Evolutionary conservation across 129 eudicot genomes (phyloP).

Genomic region (Artemisia annua): DNA sequence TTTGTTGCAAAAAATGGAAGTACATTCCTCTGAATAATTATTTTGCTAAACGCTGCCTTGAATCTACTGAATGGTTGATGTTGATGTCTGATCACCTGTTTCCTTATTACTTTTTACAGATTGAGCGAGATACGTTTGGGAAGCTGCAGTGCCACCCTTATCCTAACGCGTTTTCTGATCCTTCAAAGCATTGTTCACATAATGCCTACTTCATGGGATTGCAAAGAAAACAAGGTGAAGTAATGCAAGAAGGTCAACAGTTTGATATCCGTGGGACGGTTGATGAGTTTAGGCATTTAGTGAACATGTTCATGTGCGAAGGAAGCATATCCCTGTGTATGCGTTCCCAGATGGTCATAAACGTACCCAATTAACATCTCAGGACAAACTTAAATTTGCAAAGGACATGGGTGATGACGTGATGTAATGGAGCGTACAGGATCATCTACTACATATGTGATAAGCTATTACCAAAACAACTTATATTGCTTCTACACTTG

Average conservation of each 20-base stretch:
- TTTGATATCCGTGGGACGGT: constrained; percentile 86
- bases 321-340: constrained; percentile 16
- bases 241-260: constrained; percentile 82
- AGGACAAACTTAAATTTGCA: too few relatives aligned
- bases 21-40: too few relatives aligned
- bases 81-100: background rate
- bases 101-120: constrained; percentile 39
- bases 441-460: too few relatives aligned
- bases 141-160: constrained; percentile 93
- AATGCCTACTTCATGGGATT: constrained; percentile 92
- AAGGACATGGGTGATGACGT: too few relatives aligned
- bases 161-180: constrained; percentile 68
- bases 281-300: constrained; percentile 74
- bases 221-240: constrained; percentile 78
- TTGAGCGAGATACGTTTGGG: constrained; percentile 81
- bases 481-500: too few relatives aligned
- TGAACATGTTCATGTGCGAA: constrained; percentile 68
- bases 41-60: too few relatives aligned
- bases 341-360: too few relatives aligned
- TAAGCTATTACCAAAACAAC: too few relatives aligned
- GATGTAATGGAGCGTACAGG: too few relatives aligned
- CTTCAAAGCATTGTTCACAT: constrained; percentile 59
- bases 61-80: background rate
- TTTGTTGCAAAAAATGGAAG: too few relatives aligned
- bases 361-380: too few relatives aligned